These are phyloP conservation scores for Lactarius psammicola DNA, from an alignment of 768 basidiomycete species.

Conservation along the genomic window DNA sequence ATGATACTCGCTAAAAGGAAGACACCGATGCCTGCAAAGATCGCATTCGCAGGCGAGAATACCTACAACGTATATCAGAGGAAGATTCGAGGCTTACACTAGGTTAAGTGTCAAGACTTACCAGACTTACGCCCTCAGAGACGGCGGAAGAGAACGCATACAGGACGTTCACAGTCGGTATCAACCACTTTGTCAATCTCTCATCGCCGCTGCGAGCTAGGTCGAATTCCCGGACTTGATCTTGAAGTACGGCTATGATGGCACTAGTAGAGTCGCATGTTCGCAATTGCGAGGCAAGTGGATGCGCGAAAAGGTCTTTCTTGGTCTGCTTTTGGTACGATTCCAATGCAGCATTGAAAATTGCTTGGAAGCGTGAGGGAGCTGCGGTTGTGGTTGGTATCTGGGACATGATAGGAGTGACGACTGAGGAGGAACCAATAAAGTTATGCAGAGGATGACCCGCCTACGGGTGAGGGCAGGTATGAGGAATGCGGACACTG, in stretches of 20 bases:
- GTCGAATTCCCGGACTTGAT: not conserved
- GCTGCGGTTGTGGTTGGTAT: not conserved
- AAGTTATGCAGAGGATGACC: not conserved
- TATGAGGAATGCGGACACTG: no score
- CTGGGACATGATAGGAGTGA: no score
- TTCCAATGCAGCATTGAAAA: not conserved
- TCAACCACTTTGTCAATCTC: not conserved
- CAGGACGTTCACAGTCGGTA: not conserved
- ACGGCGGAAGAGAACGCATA: not conserved
- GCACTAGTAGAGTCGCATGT: not conserved
- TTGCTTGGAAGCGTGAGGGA: not conserved
- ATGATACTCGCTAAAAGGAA: not conserved
- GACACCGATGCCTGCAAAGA: not conserved
- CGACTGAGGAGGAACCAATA: no score
- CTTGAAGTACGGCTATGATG: not conserved
- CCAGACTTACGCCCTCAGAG: not conserved
- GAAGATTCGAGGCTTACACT: no score
- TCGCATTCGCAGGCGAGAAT: not conserved
- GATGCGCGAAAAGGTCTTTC: not conserved
- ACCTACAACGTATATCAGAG: not conserved
- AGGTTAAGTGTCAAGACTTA: not conserved
- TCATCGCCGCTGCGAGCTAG: not conserved
- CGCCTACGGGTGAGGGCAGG: no score
- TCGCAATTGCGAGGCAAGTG: not conserved
- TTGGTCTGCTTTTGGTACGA: not conserved